These are phyloP conservation scores for Russula compacta DNA, from an alignment of 768 basidiomycete species.

Conservation along the genomic window DNA sequence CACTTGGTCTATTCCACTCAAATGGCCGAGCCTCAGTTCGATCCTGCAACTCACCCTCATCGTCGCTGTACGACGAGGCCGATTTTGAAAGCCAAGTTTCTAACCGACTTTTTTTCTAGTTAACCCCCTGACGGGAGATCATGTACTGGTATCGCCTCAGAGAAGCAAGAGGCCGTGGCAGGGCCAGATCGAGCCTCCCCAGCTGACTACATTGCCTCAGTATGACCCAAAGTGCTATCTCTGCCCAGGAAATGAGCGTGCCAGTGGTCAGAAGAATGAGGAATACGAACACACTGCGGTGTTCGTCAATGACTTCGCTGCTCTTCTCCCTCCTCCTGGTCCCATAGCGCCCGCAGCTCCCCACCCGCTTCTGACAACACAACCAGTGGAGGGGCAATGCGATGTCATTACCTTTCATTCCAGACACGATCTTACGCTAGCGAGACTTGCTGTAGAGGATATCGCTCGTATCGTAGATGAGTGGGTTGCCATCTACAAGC, in stretches of 20 bases:
- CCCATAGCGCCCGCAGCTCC: constrained; percentile 42
- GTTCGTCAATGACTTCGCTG: constrained; percentile 80
- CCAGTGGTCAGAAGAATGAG: constrained; percentile 59
- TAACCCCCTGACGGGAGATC: too few species aligned
- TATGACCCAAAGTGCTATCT: constrained; percentile 51
- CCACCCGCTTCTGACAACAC: constrained; percentile 49
- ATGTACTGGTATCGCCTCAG: too few species aligned
- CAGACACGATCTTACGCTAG: constrained; percentile 75
- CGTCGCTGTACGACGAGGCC: too few species aligned
- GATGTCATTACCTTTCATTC: constrained; percentile 85
- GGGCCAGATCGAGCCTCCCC: constrained; percentile 69
- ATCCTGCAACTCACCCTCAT: too few species aligned
- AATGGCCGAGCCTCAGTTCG: too few species aligned
- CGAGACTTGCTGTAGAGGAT: constrained; percentile 48
- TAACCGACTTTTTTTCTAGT: too few species aligned
- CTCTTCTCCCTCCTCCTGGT: constrained; percentile 57
- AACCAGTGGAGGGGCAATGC: constrained; percentile 75
- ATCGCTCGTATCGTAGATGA: constrained; percentile 58
- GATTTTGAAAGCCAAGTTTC: too few species aligned
- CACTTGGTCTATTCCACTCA: too few species aligned
- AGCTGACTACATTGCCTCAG: constrained; percentile 24
- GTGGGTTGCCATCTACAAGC: constrained; percentile 61
- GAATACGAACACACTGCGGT: constrained; percentile 55
- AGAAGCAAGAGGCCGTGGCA: constrained; percentile 52
- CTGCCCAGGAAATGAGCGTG: constrained; percentile 75